A percentile compares a stretch with the other conserved stretches of the same genome.
Evolutionary conservation across 495 filamentous ascomycete genomes (phyloP).

Genomic region (Aspergillus campestris): DNA sequence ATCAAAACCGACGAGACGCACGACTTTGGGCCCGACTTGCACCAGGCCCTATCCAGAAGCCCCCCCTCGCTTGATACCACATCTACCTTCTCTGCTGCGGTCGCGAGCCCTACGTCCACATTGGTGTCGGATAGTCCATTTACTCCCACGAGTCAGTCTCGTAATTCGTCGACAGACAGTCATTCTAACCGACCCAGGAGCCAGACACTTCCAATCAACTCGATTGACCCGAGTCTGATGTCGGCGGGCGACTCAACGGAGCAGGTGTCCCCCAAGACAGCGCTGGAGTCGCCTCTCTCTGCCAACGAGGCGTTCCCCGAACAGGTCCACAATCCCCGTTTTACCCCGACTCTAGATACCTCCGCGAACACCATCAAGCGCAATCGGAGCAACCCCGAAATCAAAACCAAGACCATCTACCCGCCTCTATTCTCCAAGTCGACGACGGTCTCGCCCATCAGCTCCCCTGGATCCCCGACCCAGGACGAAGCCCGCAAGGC

Average conservation of each 20-base stretch:
- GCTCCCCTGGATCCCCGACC: slow-evolving; percentile 55
- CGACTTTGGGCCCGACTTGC: slow-evolving; percentile 42
- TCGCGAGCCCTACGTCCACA: slow-evolving; percentile 79
- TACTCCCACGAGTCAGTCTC: slow-evolving; percentile 55
- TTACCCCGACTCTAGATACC: slow-evolving; percentile 11
- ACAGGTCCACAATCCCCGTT: slow-evolving; percentile 31
- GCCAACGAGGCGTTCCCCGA: slow-evolving; percentile 63
- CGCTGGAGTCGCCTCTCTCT: slow-evolving; percentile 41
- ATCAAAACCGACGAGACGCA: slow-evolving; percentile 45
- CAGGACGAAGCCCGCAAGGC: slow-evolving; percentile 85
- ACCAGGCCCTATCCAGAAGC: slow-evolving; percentile 51
- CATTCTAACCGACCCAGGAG: slow-evolving; percentile 69
- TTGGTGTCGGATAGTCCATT: slow-evolving; percentile 72
- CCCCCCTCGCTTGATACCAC: slow-evolving; percentile 49
- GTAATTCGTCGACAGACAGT: slow-evolving; percentile 45
- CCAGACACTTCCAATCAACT: slow-evolving; percentile 77
- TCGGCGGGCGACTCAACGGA: slow-evolving; percentile 55
- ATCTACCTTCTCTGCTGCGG: slow-evolving; percentile 61
- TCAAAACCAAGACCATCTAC: slow-evolving; percentile 40
- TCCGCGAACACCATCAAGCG: slow-evolving; percentile 31
- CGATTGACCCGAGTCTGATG: slow-evolving; percentile 62
- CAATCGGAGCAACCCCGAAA: slow-evolving; percentile 38
- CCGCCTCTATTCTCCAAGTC: slow-evolving; percentile 35
- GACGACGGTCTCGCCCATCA: slow-evolving; percentile 28
- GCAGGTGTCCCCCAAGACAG: slow-evolving; percentile 55